Percentiles rank a stretch among this genome's conserved stretches.
Evolutionary conservation across 2,329 filamentous ascomycete genomes (phyloP).

Genomic region (Fusarium sp.): DNA sequence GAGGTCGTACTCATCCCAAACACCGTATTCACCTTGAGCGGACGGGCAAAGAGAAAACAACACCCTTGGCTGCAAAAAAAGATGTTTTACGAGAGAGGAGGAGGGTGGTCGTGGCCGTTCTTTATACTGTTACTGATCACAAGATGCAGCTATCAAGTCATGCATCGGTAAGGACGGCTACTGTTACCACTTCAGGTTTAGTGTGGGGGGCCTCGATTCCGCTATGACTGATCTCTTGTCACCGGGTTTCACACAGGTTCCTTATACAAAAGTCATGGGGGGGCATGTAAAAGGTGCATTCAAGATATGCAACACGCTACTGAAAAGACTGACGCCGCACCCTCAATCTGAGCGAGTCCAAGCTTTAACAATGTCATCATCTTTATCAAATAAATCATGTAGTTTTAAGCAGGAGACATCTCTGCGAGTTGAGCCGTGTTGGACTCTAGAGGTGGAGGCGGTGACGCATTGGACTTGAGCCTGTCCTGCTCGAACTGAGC

Average conservation of each 20-base stretch:
- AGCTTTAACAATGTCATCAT: background rate
- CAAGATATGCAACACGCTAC: background rate
- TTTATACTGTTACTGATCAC: background rate
- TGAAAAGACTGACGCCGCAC: background rate
- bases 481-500: conserved; percentile 17
- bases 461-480: background rate
- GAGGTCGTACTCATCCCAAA: background rate
- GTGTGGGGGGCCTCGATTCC: background rate
- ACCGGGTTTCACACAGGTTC: background rate
- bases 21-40: background rate
- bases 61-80: background rate
- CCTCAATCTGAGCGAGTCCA: background rate
- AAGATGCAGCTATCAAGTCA: background rate
- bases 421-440: background rate
- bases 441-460: background rate
- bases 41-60: background rate
- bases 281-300: background rate
- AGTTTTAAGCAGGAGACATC: background rate
- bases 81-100: background rate
- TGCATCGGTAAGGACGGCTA: background rate
- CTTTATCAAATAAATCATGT: background rate
- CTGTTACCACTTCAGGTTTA: background rate
- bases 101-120: background rate
- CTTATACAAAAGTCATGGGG: background rate
- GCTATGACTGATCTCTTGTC: background rate